Base-by-base conservation (phyloP, 176 grass and related monocot genomes). In the Juncus inflexus region DNA sequence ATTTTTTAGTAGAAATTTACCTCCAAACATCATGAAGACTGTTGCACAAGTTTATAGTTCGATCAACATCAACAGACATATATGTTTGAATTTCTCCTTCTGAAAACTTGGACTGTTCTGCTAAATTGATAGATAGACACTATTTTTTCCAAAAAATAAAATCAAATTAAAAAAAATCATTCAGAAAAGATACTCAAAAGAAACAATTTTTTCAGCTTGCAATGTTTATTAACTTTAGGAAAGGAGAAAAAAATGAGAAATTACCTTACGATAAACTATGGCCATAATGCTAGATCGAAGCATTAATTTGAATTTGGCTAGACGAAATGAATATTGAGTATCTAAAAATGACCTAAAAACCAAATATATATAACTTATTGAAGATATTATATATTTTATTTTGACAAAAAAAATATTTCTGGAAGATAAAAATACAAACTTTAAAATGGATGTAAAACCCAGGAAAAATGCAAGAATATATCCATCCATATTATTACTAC, bases 21-120 rank as follows among this genome's bases (percentile, higher is more conserved):
- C 92, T 96, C 92, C 92, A 96, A 75, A 81, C 74, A 81, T 96
- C 87, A 7, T 96, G 92, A 69, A 96, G 84, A 59, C 87, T 89
- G 15, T 96, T 96, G 83, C 87, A 86, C 61, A 96, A 47, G 60
- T 91, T 96, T 78, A 90, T 69, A 41, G 79, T 91, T 76, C 87
- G 79, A 62, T 96, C 92, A 73, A 81, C 87, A 67, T 96, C 92
- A 77, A 96, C 66, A 71, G 87, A 96, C 91, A 96, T 96, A 65
- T 85, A 96, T 52, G 84, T 96, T 70, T 96, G 91, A 79, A 96
- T 75, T 84, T 91, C 82, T 75, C 91, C 91, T 76, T 96, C 84
- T 83, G 91, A 91, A 80, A 96, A 88, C 76, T 78, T 91, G 67
- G 87, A 90, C 43, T 85, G 84, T 76, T 91, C 91, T 52, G 84